Percentiles rank a stretch among this genome's conserved stretches.
These are phyloP conservation scores for Aspergillus sclerotialis DNA, from an alignment of 2,329 filamentous ascomycete genomes.

Conservation along the genomic window DNA sequence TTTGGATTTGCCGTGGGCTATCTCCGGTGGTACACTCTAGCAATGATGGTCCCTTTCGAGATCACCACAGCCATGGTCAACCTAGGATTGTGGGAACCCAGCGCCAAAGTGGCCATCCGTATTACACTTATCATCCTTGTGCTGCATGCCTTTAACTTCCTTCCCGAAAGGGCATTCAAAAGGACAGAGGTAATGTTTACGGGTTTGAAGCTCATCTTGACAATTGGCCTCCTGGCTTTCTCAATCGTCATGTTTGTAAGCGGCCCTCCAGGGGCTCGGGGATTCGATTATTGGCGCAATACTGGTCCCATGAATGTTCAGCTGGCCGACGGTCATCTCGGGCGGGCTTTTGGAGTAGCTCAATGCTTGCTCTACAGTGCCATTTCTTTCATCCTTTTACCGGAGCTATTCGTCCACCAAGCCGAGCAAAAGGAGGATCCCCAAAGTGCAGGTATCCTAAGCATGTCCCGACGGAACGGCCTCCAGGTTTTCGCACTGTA, in stretches of 20 bases:
- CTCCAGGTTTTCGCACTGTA: slow-evolving; percentile 54
- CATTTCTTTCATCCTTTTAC: slow-evolving; percentile 47
- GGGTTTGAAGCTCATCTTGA: slow-evolving; percentile 42
- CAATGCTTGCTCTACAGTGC: slow-evolving; percentile 44
- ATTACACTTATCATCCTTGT: slow-evolving; percentile 51
- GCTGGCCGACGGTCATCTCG: slow-evolving; percentile 37
- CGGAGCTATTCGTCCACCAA: slow-evolving; percentile 48
- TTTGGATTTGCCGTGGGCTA: slow-evolving; percentile 33
- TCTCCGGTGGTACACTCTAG: slow-evolving; percentile 40
- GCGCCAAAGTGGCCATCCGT: slow-evolving; percentile 32
- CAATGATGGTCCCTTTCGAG: slow-evolving; percentile 48
- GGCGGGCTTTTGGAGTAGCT: slow-evolving; percentile 45
- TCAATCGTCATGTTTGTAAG: slow-evolving; percentile 48
- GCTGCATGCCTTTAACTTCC: slow-evolving; percentile 44
- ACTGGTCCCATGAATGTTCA: slow-evolving; percentile 45
- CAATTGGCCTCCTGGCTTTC: slow-evolving; percentile 42
- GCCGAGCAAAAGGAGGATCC: slow-evolving; percentile 46
- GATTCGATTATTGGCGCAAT: slow-evolving; percentile 44
- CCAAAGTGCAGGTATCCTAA: slow-evolving; percentile 47
- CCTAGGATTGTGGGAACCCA: slow-evolving; percentile 52
- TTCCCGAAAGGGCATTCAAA: slow-evolving; percentile 44
- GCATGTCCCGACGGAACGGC: slow-evolving; percentile 48
- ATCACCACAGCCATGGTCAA: slow-evolving; percentile 60
- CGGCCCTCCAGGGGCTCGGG: slow-evolving; percentile 43
- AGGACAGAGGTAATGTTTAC: slow-evolving; percentile 45